phyloP scores from a whole-genome alignment of 2,329 filamentous ascomycete species.

The Didymella pinodella region DNA sequence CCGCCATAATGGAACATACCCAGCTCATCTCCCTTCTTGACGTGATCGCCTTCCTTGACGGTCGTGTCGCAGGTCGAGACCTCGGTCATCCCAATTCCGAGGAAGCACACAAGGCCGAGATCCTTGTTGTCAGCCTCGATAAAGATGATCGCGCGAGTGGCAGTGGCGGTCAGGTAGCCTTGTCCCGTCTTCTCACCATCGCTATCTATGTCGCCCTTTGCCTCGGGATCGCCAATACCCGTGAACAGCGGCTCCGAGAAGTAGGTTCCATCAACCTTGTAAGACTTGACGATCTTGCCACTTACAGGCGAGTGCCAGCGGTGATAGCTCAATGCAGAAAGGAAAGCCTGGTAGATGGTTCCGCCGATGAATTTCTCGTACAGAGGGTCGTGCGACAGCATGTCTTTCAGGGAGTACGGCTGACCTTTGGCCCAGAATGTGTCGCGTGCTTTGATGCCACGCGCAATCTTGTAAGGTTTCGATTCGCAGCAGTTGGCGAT shows the following conservation, averaged over 20 bases:
- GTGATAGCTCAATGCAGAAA: constrained; percentile 73
- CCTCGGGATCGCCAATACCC: constrained; percentile 51
- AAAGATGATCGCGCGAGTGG: constrained; percentile 73
- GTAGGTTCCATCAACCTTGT: constrained; percentile 70
- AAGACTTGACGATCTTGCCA: constrained; percentile 66
- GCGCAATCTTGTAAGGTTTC: constrained; percentile 62
- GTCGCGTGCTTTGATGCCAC: constrained; percentile 63
- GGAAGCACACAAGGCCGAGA: constrained; percentile 74
- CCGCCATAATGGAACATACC: constrained; percentile 87
- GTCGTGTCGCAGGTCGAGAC: constrained; percentile 77
- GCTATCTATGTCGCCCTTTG: constrained; percentile 49
- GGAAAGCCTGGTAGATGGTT: constrained; percentile 75
- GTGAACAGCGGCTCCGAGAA: constrained; percentile 68
- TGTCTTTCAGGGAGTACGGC: constrained; percentile 70
- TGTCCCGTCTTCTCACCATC: constrained; percentile 63
- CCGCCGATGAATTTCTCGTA: constrained; percentile 66
- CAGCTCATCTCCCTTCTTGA: constrained; percentile 74
- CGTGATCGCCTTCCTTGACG: constrained; percentile 69
- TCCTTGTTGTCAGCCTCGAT: constrained; percentile 72
- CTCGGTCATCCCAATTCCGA: constrained; percentile 79
- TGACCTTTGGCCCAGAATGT: constrained; percentile 74
- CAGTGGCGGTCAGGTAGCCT: constrained; percentile 72
- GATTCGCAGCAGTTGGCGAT: constrained; percentile 73
- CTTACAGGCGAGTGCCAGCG: constrained; percentile 75
- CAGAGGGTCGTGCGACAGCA: constrained; percentile 66